A percentile compares a stretch with the other conserved stretches of the same genome.
Evolutionary conservation across 768 basidiomycete species (phyloP).

Genomic region (Boletus vermiculosoides): DNA sequence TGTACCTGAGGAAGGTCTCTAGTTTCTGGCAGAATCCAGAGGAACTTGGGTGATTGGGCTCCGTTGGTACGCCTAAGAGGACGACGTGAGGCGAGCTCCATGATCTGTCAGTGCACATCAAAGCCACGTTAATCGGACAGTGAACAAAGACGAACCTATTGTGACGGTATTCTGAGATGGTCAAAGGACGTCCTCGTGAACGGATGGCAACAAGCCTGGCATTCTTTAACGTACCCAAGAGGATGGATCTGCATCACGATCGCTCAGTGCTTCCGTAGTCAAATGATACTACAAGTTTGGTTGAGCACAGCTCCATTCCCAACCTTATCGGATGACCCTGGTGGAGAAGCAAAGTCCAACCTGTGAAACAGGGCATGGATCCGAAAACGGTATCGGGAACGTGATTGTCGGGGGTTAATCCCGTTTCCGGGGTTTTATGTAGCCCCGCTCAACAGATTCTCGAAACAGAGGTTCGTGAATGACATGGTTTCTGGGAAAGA

Average conservation of each 20-base stretch:
- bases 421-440: constrained; percentile 1
- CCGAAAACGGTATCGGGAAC: background rate
- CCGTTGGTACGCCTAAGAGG: constrained; percentile 23
- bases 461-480: background rate
- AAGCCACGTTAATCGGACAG: background rate
- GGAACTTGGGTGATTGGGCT: constrained; percentile 15
- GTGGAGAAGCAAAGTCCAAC: background rate
- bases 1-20: background rate
- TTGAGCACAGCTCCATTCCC: background rate
- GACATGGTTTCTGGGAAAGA: too few species aligned
- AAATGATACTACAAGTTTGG: background rate
- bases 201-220: too few species aligned
- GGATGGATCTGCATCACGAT: too few species aligned
- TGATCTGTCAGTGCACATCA: constrained; percentile 2
- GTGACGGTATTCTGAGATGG: background rate
- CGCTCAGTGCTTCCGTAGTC: background rate
- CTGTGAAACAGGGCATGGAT: background rate
- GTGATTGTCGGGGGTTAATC: background rate
- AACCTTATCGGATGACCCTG: background rate
- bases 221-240: background rate
- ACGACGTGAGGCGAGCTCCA: constrained; percentile 1
- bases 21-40: constrained; percentile 35
- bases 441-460: background rate
- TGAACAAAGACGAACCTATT: background rate
- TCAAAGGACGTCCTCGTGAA: background rate